Evolutionary conservation across 257 asterid genomes (phyloP).

Genomic region (Cordia subcordata): DNA sequence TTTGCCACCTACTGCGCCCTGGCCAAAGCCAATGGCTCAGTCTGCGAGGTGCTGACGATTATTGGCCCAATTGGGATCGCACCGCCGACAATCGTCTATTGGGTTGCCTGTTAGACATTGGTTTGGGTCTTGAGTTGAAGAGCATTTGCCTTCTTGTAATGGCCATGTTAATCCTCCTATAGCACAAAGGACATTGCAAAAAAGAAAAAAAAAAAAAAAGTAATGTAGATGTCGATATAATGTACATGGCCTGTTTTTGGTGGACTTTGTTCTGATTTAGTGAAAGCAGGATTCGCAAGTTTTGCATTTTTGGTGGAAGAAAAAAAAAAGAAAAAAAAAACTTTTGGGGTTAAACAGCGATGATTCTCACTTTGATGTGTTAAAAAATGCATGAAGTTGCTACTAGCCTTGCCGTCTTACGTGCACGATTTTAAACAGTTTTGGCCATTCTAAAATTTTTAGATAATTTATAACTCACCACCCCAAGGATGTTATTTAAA

Average conservation of each 20-base stretch:
- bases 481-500: too few relatives aligned
- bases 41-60: slow-evolving; percentile 80
- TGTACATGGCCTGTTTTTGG: neutral
- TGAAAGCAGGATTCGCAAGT: too few relatives aligned
- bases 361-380: too few relatives aligned
- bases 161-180: slow-evolving; percentile 65
- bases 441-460: too few relatives aligned
- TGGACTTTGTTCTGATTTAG: too few relatives aligned
- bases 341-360: too few relatives aligned
- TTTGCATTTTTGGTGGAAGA: neutral
- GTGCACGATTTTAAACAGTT: too few relatives aligned
- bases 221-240: too few relatives aligned
- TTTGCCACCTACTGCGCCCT: slow-evolving; percentile 66
- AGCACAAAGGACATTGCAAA: neutral
- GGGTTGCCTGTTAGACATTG: slow-evolving; percentile 95
- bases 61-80: slow-evolving; percentile 67
- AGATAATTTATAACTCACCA: too few relatives aligned
- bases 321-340: neutral
- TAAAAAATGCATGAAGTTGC: too few relatives aligned
- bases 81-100: slow-evolving; percentile 95
- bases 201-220: neutral
- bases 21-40: slow-evolving; percentile 77
- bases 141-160: slow-evolving; percentile 44
- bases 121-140: slow-evolving; percentile 26
- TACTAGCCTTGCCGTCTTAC: too few relatives aligned